Percentiles rank a stretch among this genome's conserved stretches.
Evolutionary conservation across 78 protist genomes (phyloP).

Genomic region (Acrasis kona): DNA sequence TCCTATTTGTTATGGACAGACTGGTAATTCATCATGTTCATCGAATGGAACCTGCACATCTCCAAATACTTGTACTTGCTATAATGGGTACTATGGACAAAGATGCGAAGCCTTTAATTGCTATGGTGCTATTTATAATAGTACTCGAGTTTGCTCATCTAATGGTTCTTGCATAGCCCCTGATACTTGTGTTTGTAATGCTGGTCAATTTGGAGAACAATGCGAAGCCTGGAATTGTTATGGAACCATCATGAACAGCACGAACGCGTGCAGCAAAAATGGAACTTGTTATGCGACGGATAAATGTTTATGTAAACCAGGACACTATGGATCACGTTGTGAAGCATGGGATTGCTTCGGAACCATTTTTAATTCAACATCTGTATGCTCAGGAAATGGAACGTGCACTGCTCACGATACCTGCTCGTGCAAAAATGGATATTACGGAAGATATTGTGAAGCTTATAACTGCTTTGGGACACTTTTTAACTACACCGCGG

Average conservation of each 20-base stretch:
- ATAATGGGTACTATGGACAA: not conserved
- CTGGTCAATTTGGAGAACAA: not conserved
- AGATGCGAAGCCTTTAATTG: not conserved
- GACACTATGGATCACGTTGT: not conserved
- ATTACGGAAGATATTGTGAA: not conserved
- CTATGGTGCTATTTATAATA: not conserved
- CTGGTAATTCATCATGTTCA: constrained; percentile 2
- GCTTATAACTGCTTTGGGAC: not conserved
- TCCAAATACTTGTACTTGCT: not conserved
- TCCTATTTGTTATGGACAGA: not conserved
- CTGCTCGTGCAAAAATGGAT: not conserved
- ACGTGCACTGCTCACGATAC: not conserved
- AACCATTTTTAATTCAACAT: not conserved
- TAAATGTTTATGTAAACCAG: not conserved
- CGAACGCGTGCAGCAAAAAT: not conserved
- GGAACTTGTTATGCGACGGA: not conserved
- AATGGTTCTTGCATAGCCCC: not conserved
- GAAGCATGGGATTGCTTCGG: not conserved
- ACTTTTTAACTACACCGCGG: not conserved
- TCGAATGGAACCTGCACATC: not conserved
- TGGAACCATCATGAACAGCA: not conserved
- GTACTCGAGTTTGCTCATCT: not conserved
- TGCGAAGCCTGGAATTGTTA: not conserved
- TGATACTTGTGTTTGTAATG: not conserved
- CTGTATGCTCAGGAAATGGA: not conserved